These are phyloP conservation scores for Naematelia aurantialba DNA, from an alignment of 768 basidiomycete species.

Conservation along the genomic window DNA sequence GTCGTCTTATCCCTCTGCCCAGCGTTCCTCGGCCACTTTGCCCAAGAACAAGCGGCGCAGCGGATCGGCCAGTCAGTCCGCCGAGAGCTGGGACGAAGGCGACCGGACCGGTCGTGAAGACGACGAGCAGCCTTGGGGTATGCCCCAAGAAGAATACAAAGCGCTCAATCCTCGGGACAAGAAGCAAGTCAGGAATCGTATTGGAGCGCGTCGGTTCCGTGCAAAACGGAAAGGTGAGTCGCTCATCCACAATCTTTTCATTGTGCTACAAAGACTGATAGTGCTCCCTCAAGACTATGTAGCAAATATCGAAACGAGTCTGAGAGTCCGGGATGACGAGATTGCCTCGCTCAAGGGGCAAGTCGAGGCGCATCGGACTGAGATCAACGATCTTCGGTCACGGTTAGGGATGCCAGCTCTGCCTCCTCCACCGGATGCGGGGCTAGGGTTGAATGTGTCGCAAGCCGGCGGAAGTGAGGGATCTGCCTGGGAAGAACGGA, in stretches of 20 bases:
- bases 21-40: slow-evolving; percentile 10
- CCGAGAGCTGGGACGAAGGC: slow-evolving; percentile 30
- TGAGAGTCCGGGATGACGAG: slow-evolving; percentile 24
- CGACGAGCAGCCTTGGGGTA: slow-evolving; percentile 39
- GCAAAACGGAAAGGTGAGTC: slow-evolving; percentile 36
- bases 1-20: slow-evolving; percentile 23
- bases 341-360: slow-evolving; percentile 12
- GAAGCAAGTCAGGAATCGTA: slow-evolving; percentile 43
- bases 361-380: slow-evolving; percentile 16
- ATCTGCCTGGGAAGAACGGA: background rate
- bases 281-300: slow-evolving; percentile 36
- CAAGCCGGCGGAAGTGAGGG: background rate
- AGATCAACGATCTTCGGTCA: slow-evolving; percentile 32
- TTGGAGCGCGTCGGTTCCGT: slow-evolving; percentile 24
- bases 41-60: slow-evolving; percentile 22
- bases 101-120: slow-evolving; percentile 13
- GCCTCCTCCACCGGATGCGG: slow-evolving; percentile 7
- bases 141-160: slow-evolving; percentile 42
- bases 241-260: background rate
- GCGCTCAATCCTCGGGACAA: slow-evolving; percentile 41
- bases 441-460: slow-evolving; percentile 11
- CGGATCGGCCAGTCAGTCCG: slow-evolving; percentile 13
- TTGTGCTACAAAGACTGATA: too few species aligned
- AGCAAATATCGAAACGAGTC: slow-evolving; percentile 17
- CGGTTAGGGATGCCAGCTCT: slow-evolving; percentile 25